A percentile compares a stretch with the other conserved stretches of the same genome.
phyloP scores from a whole-genome alignment of 2,329 filamentous ascomycete species.

The Mariannaea sp. region DNA sequence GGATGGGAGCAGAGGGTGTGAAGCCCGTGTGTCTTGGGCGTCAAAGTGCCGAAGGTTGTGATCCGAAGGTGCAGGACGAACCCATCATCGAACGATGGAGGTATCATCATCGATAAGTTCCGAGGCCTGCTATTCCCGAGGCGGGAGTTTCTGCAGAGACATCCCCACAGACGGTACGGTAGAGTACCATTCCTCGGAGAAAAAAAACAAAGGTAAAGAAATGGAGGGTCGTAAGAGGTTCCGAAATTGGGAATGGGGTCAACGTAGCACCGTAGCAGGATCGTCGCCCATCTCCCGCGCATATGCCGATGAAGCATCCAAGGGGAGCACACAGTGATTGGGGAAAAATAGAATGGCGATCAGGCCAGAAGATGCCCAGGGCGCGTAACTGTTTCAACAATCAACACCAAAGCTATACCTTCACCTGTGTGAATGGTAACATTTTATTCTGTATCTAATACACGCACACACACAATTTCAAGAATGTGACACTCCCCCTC shows the following conservation, averaged over 20 bases:
- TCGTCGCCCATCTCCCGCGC: conserved; percentile 37
- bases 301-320: conserved; percentile 38
- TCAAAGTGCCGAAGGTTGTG: conserved; percentile 32
- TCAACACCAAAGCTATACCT: not conserved
- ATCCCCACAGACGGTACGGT: conserved; percentile 7
- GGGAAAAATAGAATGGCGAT: conserved; percentile 27
- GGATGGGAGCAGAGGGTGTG: not conserved
- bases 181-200: conserved; percentile 8
- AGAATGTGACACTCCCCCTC: not conserved
- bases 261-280: conserved; percentile 33
- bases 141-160: not conserved
- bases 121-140: conserved; percentile 12
- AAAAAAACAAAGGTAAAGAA: conserved; percentile 3
- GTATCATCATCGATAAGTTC: not conserved
- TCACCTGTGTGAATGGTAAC: not conserved
- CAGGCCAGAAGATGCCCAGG: conserved; percentile 37
- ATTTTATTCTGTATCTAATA: not conserved
- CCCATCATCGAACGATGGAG: conserved; percentile 30
- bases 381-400: conserved; percentile 21
- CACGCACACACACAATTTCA: not conserved
- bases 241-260: conserved; percentile 21
- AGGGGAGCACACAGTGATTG: conserved; percentile 30
- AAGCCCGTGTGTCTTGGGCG: too few species aligned
- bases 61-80: conserved; percentile 28
- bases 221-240: conserved; percentile 1